These are phyloP conservation scores for Ganoderma lingzhi DNA, from an alignment of 1,284 basidiomycete genomes.

Conservation along the genomic window DNA sequence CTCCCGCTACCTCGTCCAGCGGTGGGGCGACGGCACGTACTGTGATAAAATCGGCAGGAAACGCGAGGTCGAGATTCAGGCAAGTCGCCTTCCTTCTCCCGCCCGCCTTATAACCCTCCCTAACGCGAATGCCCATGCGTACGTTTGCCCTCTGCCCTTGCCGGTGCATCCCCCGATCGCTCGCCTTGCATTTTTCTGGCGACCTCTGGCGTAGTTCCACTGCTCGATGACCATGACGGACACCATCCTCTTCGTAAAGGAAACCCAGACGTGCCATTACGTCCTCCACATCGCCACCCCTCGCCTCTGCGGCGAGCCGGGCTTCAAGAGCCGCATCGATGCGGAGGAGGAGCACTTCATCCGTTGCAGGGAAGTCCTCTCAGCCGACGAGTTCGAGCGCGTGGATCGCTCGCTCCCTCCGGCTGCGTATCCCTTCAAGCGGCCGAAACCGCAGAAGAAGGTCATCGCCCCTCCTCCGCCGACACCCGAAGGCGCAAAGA, in stretches of 20 bases:
- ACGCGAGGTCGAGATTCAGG: slow-evolving; percentile 93
- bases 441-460: slow-evolving; percentile 53
- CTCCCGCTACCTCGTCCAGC: slow-evolving; percentile 91
- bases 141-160: slow-evolving; percentile 8
- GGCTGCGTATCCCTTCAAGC: slow-evolving; percentile 62
- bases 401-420: slow-evolving; percentile 51
- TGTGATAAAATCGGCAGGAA: slow-evolving; percentile 91
- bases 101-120: slow-evolving; percentile 1
- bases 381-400: slow-evolving; percentile 42
- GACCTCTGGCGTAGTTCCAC: slow-evolving; percentile 71
- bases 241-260: slow-evolving; percentile 89
- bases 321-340: slow-evolving; percentile 82
- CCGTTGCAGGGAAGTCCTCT: slow-evolving; percentile 78
- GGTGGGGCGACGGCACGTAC: slow-evolving; percentile 89
- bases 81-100: slow-evolving; percentile 42
- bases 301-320: slow-evolving; percentile 89
- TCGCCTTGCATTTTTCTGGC: neutral
- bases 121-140: slow-evolving; percentile 9
- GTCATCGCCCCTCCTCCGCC: slow-evolving; percentile 53
- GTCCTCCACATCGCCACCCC: slow-evolving; percentile 93
- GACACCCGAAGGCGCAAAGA: slow-evolving; percentile 9
- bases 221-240: slow-evolving; percentile 92
- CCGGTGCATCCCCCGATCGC: slow-evolving; percentile 9
- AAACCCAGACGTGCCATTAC: slow-evolving; percentile 91
- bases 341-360: slow-evolving; percentile 71